Evolutionary conservation across 805 yeast species (phyloP).

Genomic region (Candida ponderosae): DNA sequence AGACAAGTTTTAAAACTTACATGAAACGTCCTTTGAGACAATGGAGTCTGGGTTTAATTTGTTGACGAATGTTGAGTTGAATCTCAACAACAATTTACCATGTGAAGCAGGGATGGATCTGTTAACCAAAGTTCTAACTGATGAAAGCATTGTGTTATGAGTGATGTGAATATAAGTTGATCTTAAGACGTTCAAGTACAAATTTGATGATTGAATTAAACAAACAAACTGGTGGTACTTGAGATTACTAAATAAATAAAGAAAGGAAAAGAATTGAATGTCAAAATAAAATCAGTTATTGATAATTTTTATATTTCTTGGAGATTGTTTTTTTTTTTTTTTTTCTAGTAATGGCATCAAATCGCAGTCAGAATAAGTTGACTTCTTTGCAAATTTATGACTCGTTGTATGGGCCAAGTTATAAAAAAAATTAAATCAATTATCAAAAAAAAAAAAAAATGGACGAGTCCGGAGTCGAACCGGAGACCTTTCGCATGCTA

Average conservation of each 20-base stretch:
- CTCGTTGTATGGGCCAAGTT: too few species aligned
- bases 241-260: neutral
- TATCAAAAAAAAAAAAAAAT: constrained; percentile 23
- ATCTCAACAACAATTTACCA: constrained; percentile 15
- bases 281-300: too few species aligned
- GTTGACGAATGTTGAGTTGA: constrained; percentile 11
- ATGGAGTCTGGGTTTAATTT: constrained; percentile 15
- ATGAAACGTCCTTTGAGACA: constrained; percentile 15
- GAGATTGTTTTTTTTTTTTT: too few species aligned
- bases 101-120: neutral
- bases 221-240: too few species aligned
- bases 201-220: too few species aligned
- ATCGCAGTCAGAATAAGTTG: neutral
- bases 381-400: too few species aligned
- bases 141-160: too few species aligned
- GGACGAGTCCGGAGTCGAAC: constrained; percentile 76
- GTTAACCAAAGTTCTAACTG: neutral
- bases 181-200: too few species aligned
- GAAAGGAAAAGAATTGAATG: constrained; percentile 4
- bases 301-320: too few species aligned
- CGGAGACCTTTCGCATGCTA: constrained; percentile 77
- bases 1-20: too few species aligned
- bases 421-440: constrained; percentile 25
- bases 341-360: too few species aligned
- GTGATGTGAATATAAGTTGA: too few species aligned